Evolutionary conservation across 192 early-diverging fungal genomes (phyloP).

Genomic region (Jimgerdemannia lactiflua): DNA sequence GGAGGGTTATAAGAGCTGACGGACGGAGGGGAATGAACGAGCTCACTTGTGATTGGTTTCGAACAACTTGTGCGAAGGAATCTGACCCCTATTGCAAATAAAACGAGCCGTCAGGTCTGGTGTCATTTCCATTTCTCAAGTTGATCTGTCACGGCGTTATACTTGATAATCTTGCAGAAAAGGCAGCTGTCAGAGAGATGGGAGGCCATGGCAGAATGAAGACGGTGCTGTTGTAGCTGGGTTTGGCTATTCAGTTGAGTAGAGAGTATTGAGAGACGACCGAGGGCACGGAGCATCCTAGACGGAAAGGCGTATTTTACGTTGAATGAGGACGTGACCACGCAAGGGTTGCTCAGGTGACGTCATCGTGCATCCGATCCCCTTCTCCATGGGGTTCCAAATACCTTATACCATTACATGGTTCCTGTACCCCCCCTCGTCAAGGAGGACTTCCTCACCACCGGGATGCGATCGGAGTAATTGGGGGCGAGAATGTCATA

Average conservation of each 20-base stretch:
- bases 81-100: slow-evolving; percentile 55
- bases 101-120: no score
- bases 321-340: no score
- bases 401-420: no score
- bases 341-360: not conserved
- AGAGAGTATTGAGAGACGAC: not conserved
- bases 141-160: not conserved
- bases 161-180: slow-evolving; percentile 88
- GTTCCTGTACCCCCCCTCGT: no score
- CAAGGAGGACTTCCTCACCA: no score
- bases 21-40: not conserved
- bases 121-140: not conserved
- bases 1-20: not conserved
- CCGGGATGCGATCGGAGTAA: no score
- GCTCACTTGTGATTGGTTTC: slow-evolving; percentile 75
- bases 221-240: not conserved
- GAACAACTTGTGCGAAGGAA: slow-evolving; percentile 77
- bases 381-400: no score
- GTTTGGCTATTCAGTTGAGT: not conserved
- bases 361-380: not conserved
- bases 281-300: not conserved
- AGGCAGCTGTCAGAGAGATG: slow-evolving; percentile 62
- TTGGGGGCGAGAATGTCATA: no score
- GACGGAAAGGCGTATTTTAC: no score
- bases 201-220: slow-evolving; percentile 38